Evolutionary conservation across 805 yeast genomes (phyloP).

Genomic region (Spathaspora boniae): DNA sequence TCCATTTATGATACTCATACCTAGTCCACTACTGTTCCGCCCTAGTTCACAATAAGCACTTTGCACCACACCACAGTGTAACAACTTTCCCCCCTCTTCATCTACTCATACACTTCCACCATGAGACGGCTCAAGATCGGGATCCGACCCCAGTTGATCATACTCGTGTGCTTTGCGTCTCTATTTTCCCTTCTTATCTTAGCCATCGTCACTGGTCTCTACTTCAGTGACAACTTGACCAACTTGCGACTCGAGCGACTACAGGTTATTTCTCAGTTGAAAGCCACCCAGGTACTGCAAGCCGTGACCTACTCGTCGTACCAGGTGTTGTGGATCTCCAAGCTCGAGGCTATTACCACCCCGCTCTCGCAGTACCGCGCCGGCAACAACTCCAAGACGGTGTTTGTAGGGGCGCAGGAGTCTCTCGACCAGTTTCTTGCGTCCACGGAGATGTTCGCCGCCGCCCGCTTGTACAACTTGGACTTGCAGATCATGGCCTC

Average conservation of each 20-base stretch:
- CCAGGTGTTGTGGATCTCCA: constrained; percentile 64
- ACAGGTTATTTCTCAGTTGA: constrained; percentile 74
- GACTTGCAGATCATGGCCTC: constrained; percentile 45
- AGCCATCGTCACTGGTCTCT: constrained; percentile 70
- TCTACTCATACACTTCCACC: not conserved
- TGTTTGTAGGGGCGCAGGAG: constrained; percentile 40
- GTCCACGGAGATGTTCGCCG: constrained; percentile 59
- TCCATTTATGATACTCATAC: no score
- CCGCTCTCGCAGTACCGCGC: constrained; percentile 65
- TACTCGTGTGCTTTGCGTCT: constrained; percentile 66
- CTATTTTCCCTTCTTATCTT: constrained; percentile 66
- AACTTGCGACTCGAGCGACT: constrained; percentile 66
- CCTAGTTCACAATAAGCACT: no score
- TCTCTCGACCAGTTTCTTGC: constrained; percentile 58
- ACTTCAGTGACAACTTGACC: constrained; percentile 62
- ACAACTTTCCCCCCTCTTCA: no score
- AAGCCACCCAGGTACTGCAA: constrained; percentile 76
- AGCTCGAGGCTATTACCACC: constrained; percentile 55
- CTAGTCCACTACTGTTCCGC: no score
- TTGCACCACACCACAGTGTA: no score
- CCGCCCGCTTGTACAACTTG: constrained; percentile 66
- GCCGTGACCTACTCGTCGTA: constrained; percentile 59
- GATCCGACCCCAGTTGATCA: constrained; percentile 71
- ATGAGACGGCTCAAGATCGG: constrained; percentile 52
- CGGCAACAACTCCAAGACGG: constrained; percentile 58